A percentile compares a stretch with the other conserved stretches of the same genome.
Evolutionary conservation across 1,139 yeast genomes (phyloP).

Genomic region (Yamadazyma blattariae): DNA sequence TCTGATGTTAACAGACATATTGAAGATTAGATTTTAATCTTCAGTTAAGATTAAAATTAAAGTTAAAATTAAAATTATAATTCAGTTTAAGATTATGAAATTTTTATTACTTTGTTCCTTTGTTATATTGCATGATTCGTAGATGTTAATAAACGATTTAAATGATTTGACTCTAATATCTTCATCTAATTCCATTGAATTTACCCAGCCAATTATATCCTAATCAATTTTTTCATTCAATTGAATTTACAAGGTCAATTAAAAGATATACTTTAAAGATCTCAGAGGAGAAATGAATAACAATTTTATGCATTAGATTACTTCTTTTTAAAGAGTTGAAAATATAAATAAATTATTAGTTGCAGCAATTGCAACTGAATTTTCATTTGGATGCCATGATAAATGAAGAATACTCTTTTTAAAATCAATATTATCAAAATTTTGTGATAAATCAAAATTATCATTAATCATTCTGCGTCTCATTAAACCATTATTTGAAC

Average conservation of each 20-base stretch:
- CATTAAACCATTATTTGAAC: constrained; percentile 30
- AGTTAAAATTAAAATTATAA: no score
- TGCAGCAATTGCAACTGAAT: constrained; percentile 97
- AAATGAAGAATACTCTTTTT: constrained; percentile 92
- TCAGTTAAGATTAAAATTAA: no score
- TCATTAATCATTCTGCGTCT: constrained; percentile 49
- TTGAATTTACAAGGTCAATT: no score
- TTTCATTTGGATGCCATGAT: constrained; percentile 98
- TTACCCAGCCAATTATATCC: no score
- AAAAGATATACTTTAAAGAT: no score
- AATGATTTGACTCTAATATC: neutral
- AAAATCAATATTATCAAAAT: constrained; percentile 86
- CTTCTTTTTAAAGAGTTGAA: constrained; percentile 63
- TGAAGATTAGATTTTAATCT: constrained; percentile 22
- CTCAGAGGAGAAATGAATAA: no score
- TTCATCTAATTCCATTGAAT: neutral
- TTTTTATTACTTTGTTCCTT: no score
- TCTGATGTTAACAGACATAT: constrained; percentile 85
- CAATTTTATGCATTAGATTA: no score
- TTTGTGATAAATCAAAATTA: constrained; percentile 39
- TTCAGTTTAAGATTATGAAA: neutral
- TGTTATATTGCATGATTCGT: constrained; percentile 2
- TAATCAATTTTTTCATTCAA: no score
- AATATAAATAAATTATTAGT: constrained; percentile 89
- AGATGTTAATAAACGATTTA: constrained; percentile 4